Percentiles rank a stretch among this genome's conserved stretches.
These are phyloP conservation scores for Pseudozyma flocculosa DNA, from an alignment of 1,284 basidiomycete species.

Conservation along the genomic window DNA sequence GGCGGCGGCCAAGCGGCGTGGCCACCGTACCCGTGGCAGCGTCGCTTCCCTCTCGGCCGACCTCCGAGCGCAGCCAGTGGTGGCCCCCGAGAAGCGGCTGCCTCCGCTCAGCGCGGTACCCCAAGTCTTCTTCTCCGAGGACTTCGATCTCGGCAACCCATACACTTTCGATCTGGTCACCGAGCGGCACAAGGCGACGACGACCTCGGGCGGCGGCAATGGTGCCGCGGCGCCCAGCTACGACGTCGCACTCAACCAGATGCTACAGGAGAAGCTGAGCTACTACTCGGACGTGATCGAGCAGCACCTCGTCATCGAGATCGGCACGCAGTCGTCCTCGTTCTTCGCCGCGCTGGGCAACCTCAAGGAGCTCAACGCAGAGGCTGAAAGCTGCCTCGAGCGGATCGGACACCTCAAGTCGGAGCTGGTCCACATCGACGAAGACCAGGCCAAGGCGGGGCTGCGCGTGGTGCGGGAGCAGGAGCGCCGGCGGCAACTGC, in stretches of 20 bases:
- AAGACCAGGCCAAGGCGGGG: constrained; percentile 62
- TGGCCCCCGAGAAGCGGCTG: constrained; percentile 28
- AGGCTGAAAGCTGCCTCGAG: constrained; percentile 77
- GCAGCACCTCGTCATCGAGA: constrained; percentile 89
- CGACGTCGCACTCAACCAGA: constrained; percentile 60
- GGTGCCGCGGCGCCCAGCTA: constrained; percentile 24
- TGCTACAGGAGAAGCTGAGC: constrained; percentile 85
- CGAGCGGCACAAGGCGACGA: constrained; percentile 61
- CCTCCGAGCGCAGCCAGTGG: constrained; percentile 20
- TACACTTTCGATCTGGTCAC: constrained; percentile 79
- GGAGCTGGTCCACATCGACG: constrained; percentile 75
- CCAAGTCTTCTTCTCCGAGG: constrained; percentile 69
- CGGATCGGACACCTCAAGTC: constrained; percentile 73
- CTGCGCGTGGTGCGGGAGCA: constrained; percentile 34
- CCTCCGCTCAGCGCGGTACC: constrained; percentile 74
- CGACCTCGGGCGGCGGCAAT: constrained; percentile 8
- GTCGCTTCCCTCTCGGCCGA: constrained; percentile 29
- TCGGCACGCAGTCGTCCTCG: constrained; percentile 81
- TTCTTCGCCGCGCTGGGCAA: constrained; percentile 97
- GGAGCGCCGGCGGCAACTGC: constrained; percentile 34
- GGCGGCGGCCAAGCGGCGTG: not conserved
- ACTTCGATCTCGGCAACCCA: constrained; percentile 84
- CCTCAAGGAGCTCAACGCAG: constrained; percentile 84
- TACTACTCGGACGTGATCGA: constrained; percentile 93
- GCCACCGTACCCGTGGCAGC: constrained; percentile 15